A percentile compares a stretch with the other conserved stretches of the same genome.
These are phyloP conservation scores for Curvularia lunata DNA, from an alignment of 2,329 filamentous ascomycete genomes.

Conservation along the genomic window DNA sequence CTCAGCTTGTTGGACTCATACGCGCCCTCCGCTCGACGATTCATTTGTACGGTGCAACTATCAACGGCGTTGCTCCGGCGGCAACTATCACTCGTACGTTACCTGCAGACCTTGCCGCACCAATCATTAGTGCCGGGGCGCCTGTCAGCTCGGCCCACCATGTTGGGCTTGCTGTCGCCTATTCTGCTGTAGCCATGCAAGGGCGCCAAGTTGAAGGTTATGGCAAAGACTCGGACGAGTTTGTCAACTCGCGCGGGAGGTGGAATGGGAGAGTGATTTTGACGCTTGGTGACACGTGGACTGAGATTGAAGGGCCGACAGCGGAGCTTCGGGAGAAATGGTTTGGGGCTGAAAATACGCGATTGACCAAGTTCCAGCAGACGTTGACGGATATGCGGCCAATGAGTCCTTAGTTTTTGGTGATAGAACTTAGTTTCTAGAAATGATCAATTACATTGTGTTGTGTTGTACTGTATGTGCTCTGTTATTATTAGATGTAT, in stretches of 20 bases:
- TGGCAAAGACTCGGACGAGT: slow-evolving; percentile 38
- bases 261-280: slow-evolving; percentile 49
- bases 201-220: slow-evolving; percentile 43
- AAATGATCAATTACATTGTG: too few relatives aligned
- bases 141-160: slow-evolving; percentile 44
- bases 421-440: too few relatives aligned
- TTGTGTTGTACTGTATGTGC: too few relatives aligned
- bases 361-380: slow-evolving; percentile 41
- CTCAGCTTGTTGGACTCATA: slow-evolving; percentile 17
- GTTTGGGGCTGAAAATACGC: slow-evolving; percentile 43
- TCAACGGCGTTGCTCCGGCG: slow-evolving; percentile 51
- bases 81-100: slow-evolving; percentile 46
- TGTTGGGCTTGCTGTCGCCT: slow-evolving; percentile 48
- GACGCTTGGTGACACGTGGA: slow-evolving; percentile 46
- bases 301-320: slow-evolving; percentile 45
- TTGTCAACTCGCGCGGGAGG: slow-evolving; percentile 10
- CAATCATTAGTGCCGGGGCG: slow-evolving; percentile 40
- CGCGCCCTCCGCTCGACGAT: slow-evolving; percentile 42
- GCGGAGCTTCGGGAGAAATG: slow-evolving; percentile 28
- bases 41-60: slow-evolving; percentile 40
- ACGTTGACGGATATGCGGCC: slow-evolving; percentile 37
- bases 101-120: slow-evolving; percentile 38
- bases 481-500: too few relatives aligned
- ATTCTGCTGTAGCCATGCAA: slow-evolving; percentile 49
- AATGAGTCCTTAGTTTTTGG: too few relatives aligned